Conservation (phyloP, 2,329 filamentous ascomycete genomes). For the Neofusicoccum sp. region DNA sequence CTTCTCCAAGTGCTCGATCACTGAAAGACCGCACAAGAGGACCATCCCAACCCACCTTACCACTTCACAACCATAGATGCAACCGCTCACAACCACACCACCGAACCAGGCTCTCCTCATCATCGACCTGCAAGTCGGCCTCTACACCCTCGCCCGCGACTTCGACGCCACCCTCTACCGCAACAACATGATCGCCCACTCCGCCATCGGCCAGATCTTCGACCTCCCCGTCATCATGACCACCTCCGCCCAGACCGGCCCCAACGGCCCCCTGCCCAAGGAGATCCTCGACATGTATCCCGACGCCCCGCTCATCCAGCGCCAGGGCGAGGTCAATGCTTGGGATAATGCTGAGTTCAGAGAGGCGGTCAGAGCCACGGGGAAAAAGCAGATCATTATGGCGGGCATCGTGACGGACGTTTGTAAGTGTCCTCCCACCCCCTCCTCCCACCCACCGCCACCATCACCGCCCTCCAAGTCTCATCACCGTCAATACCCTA, state of each 20-base stretch:
- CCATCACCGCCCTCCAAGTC: background rate
- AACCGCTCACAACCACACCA: background rate
- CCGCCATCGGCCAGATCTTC: slow-evolving; percentile 64
- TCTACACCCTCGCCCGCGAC: slow-evolving; percentile 62
- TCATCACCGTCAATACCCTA: background rate
- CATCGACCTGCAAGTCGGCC: slow-evolving; percentile 60
- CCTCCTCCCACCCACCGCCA: background rate
- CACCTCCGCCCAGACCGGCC: slow-evolving; percentile 62
- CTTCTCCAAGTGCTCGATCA: no score
- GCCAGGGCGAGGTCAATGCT: slow-evolving; percentile 71
- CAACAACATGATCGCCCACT: slow-evolving; percentile 66
- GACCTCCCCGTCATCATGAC: slow-evolving; percentile 68
- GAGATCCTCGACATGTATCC: slow-evolving; percentile 70
- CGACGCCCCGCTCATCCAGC: slow-evolving; percentile 62
- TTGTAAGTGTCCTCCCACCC: slow-evolving; percentile 45
- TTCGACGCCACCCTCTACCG: slow-evolving; percentile 64
- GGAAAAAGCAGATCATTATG: slow-evolving; percentile 68
- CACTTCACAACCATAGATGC: background rate
- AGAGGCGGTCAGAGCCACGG: slow-evolving; percentile 62
- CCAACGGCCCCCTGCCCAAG: slow-evolving; percentile 68
- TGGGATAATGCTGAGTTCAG: slow-evolving; percentile 73
- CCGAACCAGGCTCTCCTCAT: slow-evolving; percentile 53
- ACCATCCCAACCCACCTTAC: no score
- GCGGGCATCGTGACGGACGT: slow-evolving; percentile 74
- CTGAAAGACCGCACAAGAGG: no score